phyloP scores from a whole-genome alignment of 495 filamentous ascomycete genomes.

The Xylaria castorea region DNA sequence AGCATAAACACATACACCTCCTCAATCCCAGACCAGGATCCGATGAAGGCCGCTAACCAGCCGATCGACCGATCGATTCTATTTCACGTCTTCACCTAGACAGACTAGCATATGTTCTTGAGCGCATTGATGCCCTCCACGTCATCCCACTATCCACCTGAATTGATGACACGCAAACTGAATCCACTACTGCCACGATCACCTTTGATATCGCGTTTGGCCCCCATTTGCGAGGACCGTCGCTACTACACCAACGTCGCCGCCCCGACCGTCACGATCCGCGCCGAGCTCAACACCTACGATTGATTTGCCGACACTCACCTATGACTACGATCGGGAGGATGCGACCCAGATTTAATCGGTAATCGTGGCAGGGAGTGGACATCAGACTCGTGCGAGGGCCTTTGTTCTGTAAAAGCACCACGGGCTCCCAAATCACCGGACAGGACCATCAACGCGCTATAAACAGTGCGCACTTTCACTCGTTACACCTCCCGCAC shows the following conservation, averaged over 20 bases:
- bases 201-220: conserved; percentile 13
- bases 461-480: conserved; percentile 5
- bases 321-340: conserved; percentile 14
- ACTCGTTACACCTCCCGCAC: conserved; percentile 23
- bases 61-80: conserved; percentile 16
- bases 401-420: neutral
- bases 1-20: conserved; percentile 3
- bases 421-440: conserved; percentile 5
- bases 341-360: conserved; percentile 29
- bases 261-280: neutral
- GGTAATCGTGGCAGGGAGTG: conserved; percentile 29
- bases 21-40: neutral
- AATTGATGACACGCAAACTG: conserved; percentile 27
- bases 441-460: conserved; percentile 4
- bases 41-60: neutral
- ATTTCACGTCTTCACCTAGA: conserved; percentile 17
- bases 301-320: conserved; percentile 13
- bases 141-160: conserved; percentile 22
- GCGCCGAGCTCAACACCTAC: neutral
- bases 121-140: conserved; percentile 28
- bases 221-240: neutral
- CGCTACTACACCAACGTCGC: conserved; percentile 12
- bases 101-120: neutral
- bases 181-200: conserved; percentile 21
- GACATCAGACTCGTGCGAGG: conserved; percentile 14